Base-by-base conservation (phyloP, 768 basidiomycete genomes). In the Pleurotus citrinopileatus region DNA sequence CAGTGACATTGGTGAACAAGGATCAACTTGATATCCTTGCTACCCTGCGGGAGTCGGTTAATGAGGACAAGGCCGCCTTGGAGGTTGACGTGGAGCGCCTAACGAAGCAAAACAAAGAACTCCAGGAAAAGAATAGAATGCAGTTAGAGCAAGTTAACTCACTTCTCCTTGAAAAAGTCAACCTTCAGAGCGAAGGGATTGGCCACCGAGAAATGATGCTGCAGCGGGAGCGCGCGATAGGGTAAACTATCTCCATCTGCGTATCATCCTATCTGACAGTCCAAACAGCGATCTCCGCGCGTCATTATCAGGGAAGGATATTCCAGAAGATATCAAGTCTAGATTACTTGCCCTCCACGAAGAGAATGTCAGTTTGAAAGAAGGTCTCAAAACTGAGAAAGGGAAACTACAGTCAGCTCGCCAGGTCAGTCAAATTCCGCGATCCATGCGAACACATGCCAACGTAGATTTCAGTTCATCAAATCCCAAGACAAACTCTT, bases 1-100 rank as follows among this genome's bases (percentile, higher is more conserved):
- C 62, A 96, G 94, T 98, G 63, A 89, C 83, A 42, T 79, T 98
- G 40, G 88, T 98, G 42, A 90, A 94, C 74, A 93, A 91, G 66
- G 94, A 97, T 65, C 93, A 98, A 66, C 74, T 94, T 19, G 94
- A 95, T 50, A 93, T 95, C 55, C 84, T 98, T 27, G 79, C 86
- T 2, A 84, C 84, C 4, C 73, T 97, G 23, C 86, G 95, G 37
- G 91, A 93, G 55, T 93, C 90, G 1, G 90, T 96, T 38, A 88
- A 87, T 63, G 87, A 90, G 65, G 95, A 98, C 68, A 94, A 94
- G 67, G 77, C 78, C 10, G 80, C 73, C 12, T 77, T 95, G 8
- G 89, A 90, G 63, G 73, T 71, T 1, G 89, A 95, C 52, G 67
- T 89, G 29, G 78, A 78, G 23, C 76, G 76, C 29, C 68, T 93